Evolutionary conservation across 495 filamentous ascomycete species (phyloP).

Genomic region (Monascus purpureus): DNA sequence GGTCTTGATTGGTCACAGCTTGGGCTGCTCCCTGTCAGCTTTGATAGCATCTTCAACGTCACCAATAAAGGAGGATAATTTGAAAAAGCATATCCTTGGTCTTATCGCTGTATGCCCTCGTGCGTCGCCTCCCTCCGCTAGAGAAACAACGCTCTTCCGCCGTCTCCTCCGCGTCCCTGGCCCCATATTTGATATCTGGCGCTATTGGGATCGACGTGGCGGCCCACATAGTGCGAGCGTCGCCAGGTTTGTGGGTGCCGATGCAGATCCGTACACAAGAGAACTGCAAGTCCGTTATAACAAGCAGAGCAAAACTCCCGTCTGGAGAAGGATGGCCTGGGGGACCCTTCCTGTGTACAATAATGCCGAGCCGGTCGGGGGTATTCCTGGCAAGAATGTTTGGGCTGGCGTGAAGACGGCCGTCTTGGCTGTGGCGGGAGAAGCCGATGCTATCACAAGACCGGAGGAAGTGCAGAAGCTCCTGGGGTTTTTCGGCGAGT

Average conservation of each 20-base stretch:
- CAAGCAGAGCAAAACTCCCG: conserved; percentile 61
- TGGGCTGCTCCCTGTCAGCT: conserved; percentile 70
- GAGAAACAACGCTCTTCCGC: conserved; percentile 35
- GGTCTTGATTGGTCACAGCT: conserved; percentile 73
- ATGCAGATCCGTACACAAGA: conserved; percentile 61
- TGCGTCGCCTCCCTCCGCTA: conserved; percentile 42
- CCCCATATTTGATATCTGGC: conserved; percentile 61
- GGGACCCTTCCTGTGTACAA: conserved; percentile 47
- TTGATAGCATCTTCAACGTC: conserved; percentile 53
- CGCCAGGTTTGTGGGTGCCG: conserved; percentile 57
- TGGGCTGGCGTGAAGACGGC: conserved; percentile 66
- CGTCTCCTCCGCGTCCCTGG: conserved; percentile 51
- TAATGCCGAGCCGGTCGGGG: conserved; percentile 36
- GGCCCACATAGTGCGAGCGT: conserved; percentile 69
- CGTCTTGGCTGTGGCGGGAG: conserved; percentile 65
- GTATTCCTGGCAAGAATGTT: conserved; percentile 51
- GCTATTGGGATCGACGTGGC: conserved; percentile 69
- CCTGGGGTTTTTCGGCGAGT: conserved; percentile 37
- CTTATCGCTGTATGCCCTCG: conserved; percentile 69
- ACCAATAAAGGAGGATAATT: conserved; percentile 20
- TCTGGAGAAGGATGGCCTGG: conserved; percentile 74
- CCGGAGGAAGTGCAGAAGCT: conserved; percentile 60
- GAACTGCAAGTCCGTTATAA: conserved; percentile 75
- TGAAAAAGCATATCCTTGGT: conserved; percentile 55
- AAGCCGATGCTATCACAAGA: conserved; percentile 60